Percentiles rank a stretch among this genome's conserved stretches.
These are phyloP conservation scores for Astrothelium macrocarpum DNA, from an alignment of 495 filamentous ascomycete species.

Conservation along the genomic window DNA sequence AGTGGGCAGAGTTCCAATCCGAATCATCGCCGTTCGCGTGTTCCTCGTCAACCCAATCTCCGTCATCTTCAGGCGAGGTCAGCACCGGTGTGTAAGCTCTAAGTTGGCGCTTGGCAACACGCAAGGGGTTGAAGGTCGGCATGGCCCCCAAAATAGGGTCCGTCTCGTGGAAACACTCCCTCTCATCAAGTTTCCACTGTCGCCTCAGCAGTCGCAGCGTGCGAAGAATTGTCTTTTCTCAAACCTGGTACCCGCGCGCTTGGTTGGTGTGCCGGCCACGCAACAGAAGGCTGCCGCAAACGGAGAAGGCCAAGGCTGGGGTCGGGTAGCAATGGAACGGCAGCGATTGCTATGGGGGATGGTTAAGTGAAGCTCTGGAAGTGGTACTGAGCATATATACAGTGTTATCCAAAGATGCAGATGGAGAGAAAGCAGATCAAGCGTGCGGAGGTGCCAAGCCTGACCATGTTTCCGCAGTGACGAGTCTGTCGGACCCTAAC, in stretches of 20 bases:
- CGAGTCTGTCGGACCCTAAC: not conserved
- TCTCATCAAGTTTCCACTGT: not conserved
- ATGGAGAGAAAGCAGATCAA: not conserved
- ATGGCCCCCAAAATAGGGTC: not conserved
- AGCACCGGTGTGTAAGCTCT: not conserved
- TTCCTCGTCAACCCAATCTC: conserved; percentile 1
- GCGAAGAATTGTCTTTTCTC: not conserved
- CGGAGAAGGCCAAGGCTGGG: not conserved
- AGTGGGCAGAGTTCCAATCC: not conserved
- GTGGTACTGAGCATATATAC: not conserved
- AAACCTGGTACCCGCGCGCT: not conserved
- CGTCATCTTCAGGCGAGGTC: not conserved
- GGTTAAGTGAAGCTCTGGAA: not conserved
- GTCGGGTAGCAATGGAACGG: not conserved
- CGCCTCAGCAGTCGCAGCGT: not conserved
- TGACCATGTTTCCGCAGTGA: not conserved
- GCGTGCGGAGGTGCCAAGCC: not conserved
- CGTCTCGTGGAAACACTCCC: not conserved
- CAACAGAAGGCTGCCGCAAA: not conserved
- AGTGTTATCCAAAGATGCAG: not conserved
- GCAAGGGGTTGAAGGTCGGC: conserved; percentile 6
- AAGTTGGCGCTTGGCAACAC: conserved; percentile 1
- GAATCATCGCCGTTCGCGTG: not conserved
- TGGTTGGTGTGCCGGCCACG: not conserved
- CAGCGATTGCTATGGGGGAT: not conserved